Percentiles rank a stretch among this genome's conserved stretches.
phyloP scores from a whole-genome alignment of 495 filamentous ascomycete species.

The Letharia lupina region DNA sequence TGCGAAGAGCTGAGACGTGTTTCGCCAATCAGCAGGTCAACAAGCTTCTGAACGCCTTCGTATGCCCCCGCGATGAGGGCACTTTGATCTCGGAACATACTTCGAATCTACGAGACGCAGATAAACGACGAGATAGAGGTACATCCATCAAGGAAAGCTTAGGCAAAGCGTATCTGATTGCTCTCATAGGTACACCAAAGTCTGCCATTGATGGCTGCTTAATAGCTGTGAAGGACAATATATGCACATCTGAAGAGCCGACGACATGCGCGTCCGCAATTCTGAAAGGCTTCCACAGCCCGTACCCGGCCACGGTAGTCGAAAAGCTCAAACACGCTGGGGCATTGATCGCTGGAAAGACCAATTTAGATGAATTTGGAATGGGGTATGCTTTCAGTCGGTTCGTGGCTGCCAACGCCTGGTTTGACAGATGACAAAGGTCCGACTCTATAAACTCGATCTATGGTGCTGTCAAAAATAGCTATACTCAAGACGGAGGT shows the following conservation, averaged over 20 bases:
- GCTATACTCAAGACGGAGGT: conserved; percentile 25
- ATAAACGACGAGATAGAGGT: conserved; percentile 36
- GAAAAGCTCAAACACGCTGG: conserved; percentile 54
- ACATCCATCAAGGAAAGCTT: background rate
- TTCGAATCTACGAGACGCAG: conserved; percentile 30
- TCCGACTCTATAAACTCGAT: conserved; percentile 72
- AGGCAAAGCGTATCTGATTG: background rate
- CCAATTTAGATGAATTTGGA: conserved; percentile 94
- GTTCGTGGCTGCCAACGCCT: conserved; percentile 5
- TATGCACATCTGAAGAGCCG: conserved; percentile 57
- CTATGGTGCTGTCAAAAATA: conserved; percentile 58
- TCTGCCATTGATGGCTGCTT: conserved; percentile 41
- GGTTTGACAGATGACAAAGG: conserved; percentile 19
- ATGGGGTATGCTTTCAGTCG: conserved; percentile 55
- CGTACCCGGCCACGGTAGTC: conserved; percentile 81
- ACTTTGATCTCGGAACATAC: conserved; percentile 32
- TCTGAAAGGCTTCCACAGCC: conserved; percentile 59
- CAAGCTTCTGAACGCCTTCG: conserved; percentile 39
- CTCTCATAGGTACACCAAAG: conserved; percentile 12
- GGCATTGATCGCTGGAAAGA: conserved; percentile 64
- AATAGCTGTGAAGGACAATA: conserved; percentile 86
- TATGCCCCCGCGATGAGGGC: conserved; percentile 32
- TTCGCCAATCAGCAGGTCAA: conserved; percentile 40
- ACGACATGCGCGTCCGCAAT: conserved; percentile 80
- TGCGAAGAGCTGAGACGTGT: conserved; percentile 38